Percentiles rank a stretch among this genome's conserved stretches.
phyloP scores from a whole-genome alignment of 176 grass and related monocot genomes.

The Eragrostis curvula region DNA sequence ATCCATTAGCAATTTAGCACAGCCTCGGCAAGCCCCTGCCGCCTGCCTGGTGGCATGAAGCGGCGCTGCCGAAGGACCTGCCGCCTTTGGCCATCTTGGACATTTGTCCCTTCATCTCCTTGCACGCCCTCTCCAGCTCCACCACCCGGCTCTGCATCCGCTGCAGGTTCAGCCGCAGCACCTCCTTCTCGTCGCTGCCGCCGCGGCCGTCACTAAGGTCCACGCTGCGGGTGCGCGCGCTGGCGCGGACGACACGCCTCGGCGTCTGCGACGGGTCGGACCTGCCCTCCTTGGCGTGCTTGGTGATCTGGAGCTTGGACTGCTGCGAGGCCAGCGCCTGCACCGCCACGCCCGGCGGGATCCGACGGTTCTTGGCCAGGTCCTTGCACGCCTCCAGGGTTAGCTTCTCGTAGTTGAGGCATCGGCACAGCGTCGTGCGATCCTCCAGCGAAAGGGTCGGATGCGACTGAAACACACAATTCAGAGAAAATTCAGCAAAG shows the following conservation, averaged over 20 bases:
- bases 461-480: slow-evolving; percentile 54
- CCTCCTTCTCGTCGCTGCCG: slow-evolving; percentile 64
- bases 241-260: background rate
- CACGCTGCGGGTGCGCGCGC: slow-evolving; percentile 1
- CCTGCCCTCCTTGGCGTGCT: background rate
- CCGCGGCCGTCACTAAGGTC: background rate
- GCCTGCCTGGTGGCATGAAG: slow-evolving; percentile 48
- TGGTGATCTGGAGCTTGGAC: slow-evolving; percentile 54
- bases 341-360: slow-evolving; percentile 76
- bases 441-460: slow-evolving; percentile 58
- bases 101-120: slow-evolving; percentile 76
- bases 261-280: slow-evolving; percentile 43
- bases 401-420: slow-evolving; percentile 95
- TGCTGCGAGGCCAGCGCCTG: slow-evolving; percentile 81
- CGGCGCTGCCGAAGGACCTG: slow-evolving; percentile 42
- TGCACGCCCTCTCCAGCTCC: slow-evolving; percentile 84
- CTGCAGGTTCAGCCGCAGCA: slow-evolving; percentile 64
- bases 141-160: slow-evolving; percentile 83
- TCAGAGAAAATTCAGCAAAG: slow-evolving; percentile 8
- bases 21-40: slow-evolving; percentile 70
- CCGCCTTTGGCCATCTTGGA: slow-evolving; percentile 62
- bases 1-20: slow-evolving; percentile 41
- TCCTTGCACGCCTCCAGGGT: slow-evolving; percentile 93
- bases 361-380: slow-evolving; percentile 76
- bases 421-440: slow-evolving; percentile 68